Evolutionary conservation across 2,329 filamentous ascomycete genomes (phyloP), one percentile per base, ranked within the genome.

Genomic region (Teratosphaeria viscida): DNA sequence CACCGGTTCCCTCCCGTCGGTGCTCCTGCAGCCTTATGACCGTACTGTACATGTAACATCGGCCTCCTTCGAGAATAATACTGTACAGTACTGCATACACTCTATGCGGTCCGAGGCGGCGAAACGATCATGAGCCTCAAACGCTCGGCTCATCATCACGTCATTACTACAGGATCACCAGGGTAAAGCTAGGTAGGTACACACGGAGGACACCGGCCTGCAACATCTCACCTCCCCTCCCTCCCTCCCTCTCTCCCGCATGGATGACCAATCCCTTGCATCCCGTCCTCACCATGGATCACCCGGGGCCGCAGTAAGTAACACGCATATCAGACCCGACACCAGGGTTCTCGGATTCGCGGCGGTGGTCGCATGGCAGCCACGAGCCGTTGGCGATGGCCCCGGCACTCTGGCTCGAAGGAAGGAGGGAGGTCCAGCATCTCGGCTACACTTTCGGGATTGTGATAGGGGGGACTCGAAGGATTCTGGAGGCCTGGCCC

Each of bases 21-120:
- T 54, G 12, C 26, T 53, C 54, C 56, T 57, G 56, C 56, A 53
- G 56, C 56, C 56, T 34, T 53, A 59, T 43, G 1, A 23, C 2
- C 23, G 2, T 23, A 23, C 23, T 2, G 23, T 23, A 23, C 23
- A 23, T 23, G 23, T 1, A 23, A 23, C 23, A 23, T 23, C 35
- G 23, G 6, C n/a, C 7, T 47, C n/a, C 43, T 19, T 47, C 43
- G n/a, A 47, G 14, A 16, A 47, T 7, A 19, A 19, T 19, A 19
- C 19, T 19, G 19, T 19, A 19, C 19, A 19, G 19, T 19, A n/a
- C 43, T 12, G 43, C 7, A 23, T 23, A 23, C 43, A 12, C n/a
- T 23, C 14, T 47, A 2, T 16, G 14, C 3, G n/a, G 16, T n/a
- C 52, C 43, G 7, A n/a, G 14, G 16, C 43, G 14, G n/a, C 19